Evolutionary conservation across 768 basidiomycete species (phyloP).

Genomic region (Lentinula edodes): DNA sequence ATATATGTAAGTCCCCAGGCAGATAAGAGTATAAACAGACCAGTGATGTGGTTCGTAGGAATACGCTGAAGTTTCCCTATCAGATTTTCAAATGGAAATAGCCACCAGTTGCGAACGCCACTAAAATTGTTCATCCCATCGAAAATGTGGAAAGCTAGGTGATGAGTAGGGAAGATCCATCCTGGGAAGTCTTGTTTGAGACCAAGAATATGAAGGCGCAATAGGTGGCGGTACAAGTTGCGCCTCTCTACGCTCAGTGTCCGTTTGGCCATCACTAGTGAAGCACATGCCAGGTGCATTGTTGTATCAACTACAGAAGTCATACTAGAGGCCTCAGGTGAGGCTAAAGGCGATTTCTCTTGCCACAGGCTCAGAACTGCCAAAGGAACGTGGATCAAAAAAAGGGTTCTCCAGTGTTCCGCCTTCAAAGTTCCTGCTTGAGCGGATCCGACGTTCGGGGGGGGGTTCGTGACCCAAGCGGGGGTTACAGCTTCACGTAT

Average conservation of each 20-base stretch:
- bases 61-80: conserved; percentile 18
- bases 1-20: too few species aligned
- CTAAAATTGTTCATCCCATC: conserved; percentile 11
- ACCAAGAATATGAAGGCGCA: conserved; percentile 7
- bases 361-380: conserved; percentile 17
- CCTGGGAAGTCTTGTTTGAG: conserved; percentile 6
- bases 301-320: not conserved
- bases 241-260: not conserved
- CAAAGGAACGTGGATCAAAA: conserved; percentile 16
- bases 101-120: conserved; percentile 18
- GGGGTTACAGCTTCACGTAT: not conserved
- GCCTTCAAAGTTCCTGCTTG: conserved; percentile 20
- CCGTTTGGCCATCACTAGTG: not conserved
- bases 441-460: conserved; percentile 4
- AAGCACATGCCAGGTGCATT: not conserved
- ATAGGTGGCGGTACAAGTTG: not conserved
- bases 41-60: conserved; percentile 15
- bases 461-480: conserved; percentile 8
- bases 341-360: not conserved
- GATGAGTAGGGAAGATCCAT: not conserved
- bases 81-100: conserved; percentile 17
- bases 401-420: conserved; percentile 16
- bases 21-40: too few species aligned
- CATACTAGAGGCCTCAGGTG: not conserved
- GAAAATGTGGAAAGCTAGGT: conserved; percentile 11